Percentiles rank a stretch among this genome's conserved stretches.
Evolutionary conservation across 2,329 filamentous ascomycete species (phyloP).

Genomic region (Pseudocercospora eumusae): DNA sequence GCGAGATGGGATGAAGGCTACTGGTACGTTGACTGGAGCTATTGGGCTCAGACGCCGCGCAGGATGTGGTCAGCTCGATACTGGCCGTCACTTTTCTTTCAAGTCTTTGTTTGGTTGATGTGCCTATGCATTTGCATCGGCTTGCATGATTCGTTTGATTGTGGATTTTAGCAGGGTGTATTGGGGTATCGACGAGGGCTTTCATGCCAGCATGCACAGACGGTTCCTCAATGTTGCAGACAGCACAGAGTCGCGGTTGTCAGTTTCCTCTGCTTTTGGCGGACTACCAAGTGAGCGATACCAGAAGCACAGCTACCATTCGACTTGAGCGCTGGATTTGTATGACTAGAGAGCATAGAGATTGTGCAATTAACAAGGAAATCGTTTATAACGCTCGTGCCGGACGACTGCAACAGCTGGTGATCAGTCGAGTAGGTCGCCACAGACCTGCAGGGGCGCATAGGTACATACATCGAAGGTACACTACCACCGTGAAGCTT

Average conservation of each 20-base stretch:
- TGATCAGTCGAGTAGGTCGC: not conserved
- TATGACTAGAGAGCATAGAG: not conserved
- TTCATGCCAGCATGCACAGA: too few species aligned
- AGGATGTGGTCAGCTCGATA: not conserved
- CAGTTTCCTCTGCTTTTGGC: not conserved
- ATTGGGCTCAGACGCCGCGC: not conserved
- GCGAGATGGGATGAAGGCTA: not conserved
- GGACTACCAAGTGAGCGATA: not conserved
- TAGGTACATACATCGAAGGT: not conserved
- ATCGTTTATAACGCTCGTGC: not conserved
- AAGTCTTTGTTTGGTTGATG: not conserved
- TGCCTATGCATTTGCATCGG: not conserved
- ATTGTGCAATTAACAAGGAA: not conserved
- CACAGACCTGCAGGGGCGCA: not conserved
- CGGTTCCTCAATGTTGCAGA: not conserved
- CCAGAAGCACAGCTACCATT: not conserved
- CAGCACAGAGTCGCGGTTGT: not conserved
- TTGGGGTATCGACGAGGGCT: too few species aligned
- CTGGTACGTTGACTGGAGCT: not conserved
- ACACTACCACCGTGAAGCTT: not conserved
- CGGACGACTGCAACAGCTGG: not conserved
- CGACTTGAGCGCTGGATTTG: not conserved
- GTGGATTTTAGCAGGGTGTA: not conserved
- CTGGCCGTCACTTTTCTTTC: not conserved
- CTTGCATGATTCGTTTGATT: not conserved